phyloP scores from a whole-genome alignment of 2,329 filamentous ascomycete species.

The Didymella pomorum region DNA sequence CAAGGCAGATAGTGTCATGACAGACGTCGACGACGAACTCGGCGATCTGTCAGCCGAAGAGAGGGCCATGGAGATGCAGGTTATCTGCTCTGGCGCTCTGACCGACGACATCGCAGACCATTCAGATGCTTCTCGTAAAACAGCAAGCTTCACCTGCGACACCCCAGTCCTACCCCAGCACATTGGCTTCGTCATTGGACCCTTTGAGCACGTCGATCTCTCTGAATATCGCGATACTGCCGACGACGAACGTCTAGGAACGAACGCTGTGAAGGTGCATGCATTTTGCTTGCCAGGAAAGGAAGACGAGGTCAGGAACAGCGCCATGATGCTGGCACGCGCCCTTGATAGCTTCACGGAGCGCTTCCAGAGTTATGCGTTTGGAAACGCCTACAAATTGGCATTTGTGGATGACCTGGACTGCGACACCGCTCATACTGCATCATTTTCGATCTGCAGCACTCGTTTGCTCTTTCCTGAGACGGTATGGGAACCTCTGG shows the following conservation, averaged over 20 bases:
- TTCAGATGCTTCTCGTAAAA: constrained; percentile 81
- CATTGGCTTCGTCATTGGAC: constrained; percentile 91
- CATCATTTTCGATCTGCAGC: constrained; percentile 87
- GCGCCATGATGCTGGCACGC: constrained; percentile 80
- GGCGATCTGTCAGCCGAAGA: constrained; percentile 74
- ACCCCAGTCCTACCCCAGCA: constrained; percentile 80
- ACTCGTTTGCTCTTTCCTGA: constrained; percentile 84
- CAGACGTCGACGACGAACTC: constrained; percentile 49
- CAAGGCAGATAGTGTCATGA: constrained; percentile 45
- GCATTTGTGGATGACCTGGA: constrained; percentile 92
- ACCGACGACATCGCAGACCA: constrained; percentile 83
- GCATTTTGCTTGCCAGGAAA: constrained; percentile 90
- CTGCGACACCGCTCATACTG: constrained; percentile 76
- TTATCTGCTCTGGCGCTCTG: constrained; percentile 89
- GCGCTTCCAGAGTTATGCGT: constrained; percentile 89
- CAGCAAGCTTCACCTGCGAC: constrained; percentile 79
- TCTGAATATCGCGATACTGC: constrained; percentile 88
- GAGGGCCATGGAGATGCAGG: constrained; percentile 84
- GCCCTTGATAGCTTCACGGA: constrained; percentile 92
- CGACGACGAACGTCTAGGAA: constrained; percentile 88
- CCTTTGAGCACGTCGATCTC: constrained; percentile 92
- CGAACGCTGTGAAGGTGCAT: constrained; percentile 86
- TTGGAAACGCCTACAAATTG: constrained; percentile 82
- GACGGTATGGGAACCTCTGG: constrained; percentile 83
- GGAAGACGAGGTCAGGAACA: constrained; percentile 82